A percentile compares a stretch with the other conserved stretches of the same genome.
Evolutionary conservation across 345 rosid species (phyloP).

Genomic region (Bruguiera gymnorhiza): DNA sequence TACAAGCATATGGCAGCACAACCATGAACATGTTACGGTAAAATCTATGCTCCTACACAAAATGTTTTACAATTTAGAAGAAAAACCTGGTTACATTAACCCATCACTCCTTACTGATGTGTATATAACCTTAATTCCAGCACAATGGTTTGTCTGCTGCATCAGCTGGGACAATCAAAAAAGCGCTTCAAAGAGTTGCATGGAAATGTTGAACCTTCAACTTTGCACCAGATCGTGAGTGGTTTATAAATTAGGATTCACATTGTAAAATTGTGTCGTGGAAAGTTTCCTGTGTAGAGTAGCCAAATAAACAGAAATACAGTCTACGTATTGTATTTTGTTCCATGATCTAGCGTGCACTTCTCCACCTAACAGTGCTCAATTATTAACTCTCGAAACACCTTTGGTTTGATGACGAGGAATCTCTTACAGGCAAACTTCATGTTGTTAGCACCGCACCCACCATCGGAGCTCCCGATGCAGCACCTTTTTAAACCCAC

Average conservation of each 20-base stretch:
- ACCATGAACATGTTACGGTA: not conserved
- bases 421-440: too few relatives aligned
- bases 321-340: constrained; percentile 7
- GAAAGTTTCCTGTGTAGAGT: constrained; percentile 4
- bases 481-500: too few relatives aligned
- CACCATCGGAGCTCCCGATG: too few relatives aligned
- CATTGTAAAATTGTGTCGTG: constrained; percentile 20
- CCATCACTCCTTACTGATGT: not conserved
- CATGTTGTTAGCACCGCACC: too few relatives aligned
- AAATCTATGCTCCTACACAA: not conserved
- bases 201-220: constrained; percentile 42
- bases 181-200: constrained; percentile 57
- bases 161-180: constrained; percentile 50
- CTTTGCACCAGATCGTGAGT: not conserved
- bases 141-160: constrained; percentile 45
- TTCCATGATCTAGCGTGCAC: not conserved
- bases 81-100: not conserved
- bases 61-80: not conserved
- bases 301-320: constrained; percentile 18
- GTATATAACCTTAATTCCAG: constrained; percentile 35
- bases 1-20: not conserved
- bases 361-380: not conserved
- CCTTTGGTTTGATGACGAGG: too few relatives aligned
- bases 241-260: constrained; percentile 7
- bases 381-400: not conserved